A percentile compares a stretch with the other conserved stretches of the same genome.
Conservation (phyloP, 1,284 basidiomycete species). For the Austroboletus novae-zelandiae region DNA sequence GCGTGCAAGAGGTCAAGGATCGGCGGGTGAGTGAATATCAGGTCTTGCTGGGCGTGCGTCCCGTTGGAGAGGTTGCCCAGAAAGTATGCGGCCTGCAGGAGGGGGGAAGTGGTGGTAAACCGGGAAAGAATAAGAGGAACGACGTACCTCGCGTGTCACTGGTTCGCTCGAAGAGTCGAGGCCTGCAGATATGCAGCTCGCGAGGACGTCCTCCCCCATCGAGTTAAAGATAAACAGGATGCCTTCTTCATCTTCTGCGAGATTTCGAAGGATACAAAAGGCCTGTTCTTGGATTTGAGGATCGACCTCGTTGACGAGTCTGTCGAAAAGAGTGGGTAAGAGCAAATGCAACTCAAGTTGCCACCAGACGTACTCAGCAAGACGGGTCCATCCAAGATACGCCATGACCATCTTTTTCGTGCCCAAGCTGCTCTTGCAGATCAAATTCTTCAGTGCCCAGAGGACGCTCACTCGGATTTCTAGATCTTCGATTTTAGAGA, state of each 20-base stretch:
- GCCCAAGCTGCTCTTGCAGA: constrained; percentile 57
- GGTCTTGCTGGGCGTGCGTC: constrained; percentile 41
- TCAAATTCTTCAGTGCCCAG: constrained; percentile 81
- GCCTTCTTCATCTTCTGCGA: constrained; percentile 59
- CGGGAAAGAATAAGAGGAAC: neutral
- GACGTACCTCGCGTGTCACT: constrained; percentile 50
- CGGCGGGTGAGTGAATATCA: constrained; percentile 47
- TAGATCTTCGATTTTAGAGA: constrained; percentile 53
- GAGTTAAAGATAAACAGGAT: constrained; percentile 57
- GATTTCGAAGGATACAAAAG: constrained; percentile 58
- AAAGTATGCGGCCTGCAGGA: constrained; percentile 48
- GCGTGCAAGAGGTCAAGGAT: constrained; percentile 53
- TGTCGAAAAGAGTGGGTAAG: constrained; percentile 19
- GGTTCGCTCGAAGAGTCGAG: constrained; percentile 50
- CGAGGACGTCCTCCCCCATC: constrained; percentile 45
- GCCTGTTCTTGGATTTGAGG: constrained; percentile 64
- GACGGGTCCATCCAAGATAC: constrained; percentile 58
- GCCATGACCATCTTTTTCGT: constrained; percentile 66
- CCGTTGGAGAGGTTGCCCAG: constrained; percentile 69
- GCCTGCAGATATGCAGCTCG: constrained; percentile 43
- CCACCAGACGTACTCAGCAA: constrained; percentile 45
- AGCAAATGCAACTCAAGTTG: neutral
- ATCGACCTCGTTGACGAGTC: constrained; percentile 50
- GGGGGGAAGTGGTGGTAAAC: neutral
- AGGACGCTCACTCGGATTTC: constrained; percentile 65